Evolutionary conservation across 805 yeast species (phyloP).

Genomic region (Candida railenensis): DNA sequence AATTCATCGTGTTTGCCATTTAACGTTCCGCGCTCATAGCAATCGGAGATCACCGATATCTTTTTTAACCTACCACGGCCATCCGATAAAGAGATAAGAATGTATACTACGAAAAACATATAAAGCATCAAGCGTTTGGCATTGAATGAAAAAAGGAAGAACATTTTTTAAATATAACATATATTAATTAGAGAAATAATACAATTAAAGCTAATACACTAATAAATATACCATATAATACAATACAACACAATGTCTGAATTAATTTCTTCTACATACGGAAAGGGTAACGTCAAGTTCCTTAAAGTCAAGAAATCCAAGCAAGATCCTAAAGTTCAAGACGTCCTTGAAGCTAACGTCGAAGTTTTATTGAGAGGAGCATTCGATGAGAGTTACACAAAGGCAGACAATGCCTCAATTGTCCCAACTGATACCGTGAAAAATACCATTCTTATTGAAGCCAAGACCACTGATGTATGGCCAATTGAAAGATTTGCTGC

Average conservation of each 20-base stretch:
- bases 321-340: slow-evolving; percentile 68
- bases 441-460: slow-evolving; percentile 81
- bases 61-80: not conserved
- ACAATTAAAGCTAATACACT: too few relatives aligned
- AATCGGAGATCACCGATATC: slow-evolving; percentile 4
- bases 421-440: slow-evolving; percentile 95
- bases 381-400: slow-evolving; percentile 77
- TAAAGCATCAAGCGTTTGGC: not conserved
- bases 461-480: slow-evolving; percentile 80
- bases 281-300: slow-evolving; percentile 91
- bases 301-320: slow-evolving; percentile 83
- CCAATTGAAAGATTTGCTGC: slow-evolving; percentile 91
- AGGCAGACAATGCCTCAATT: slow-evolving; percentile 84
- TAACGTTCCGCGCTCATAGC: not conserved
- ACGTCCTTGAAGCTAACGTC: slow-evolving; percentile 83
- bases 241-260: slow-evolving; percentile 9
- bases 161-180: too few relatives aligned
- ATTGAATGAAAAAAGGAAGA: too few relatives aligned
- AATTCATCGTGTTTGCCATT: not conserved
- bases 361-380: slow-evolving; percentile 72
- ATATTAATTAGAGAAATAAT: too few relatives aligned
- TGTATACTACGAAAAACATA: not conserved
- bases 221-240: too few relatives aligned
- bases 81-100: not conserved
- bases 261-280: slow-evolving; percentile 63